phyloP scores from a whole-genome alignment of 208 protist species.

The Crithidia expoeki region DNA sequence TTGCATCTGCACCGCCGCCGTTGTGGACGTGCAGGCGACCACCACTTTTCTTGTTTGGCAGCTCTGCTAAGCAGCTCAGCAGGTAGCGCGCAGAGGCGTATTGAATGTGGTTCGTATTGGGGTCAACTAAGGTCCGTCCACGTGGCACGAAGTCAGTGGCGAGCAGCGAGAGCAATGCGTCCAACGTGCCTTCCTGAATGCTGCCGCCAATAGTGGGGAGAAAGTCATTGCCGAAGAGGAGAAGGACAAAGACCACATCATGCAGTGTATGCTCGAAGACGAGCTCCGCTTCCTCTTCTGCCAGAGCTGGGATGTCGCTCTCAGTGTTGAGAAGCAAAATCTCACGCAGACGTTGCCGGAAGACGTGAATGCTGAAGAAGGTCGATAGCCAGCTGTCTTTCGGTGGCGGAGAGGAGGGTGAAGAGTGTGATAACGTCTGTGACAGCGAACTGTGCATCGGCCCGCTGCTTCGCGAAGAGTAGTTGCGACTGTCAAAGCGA shows the following conservation, averaged over 20 bases:
- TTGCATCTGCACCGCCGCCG: constrained; percentile 24
- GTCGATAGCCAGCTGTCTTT: constrained; percentile 78
- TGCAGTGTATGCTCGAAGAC: constrained; percentile 86
- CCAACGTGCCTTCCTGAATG: constrained; percentile 95
- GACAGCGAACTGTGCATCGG: background rate
- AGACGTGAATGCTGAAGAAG: constrained; percentile 88
- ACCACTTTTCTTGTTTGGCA: constrained; percentile 41
- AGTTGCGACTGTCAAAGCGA: constrained; percentile 21
- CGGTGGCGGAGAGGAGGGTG: constrained; percentile 10
- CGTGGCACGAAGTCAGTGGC: constrained; percentile 85
- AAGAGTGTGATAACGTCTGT: background rate
- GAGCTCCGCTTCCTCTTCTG: constrained; percentile 17
- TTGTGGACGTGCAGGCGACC: constrained; percentile 50
- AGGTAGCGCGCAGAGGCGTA: constrained; percentile 79
- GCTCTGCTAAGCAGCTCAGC: constrained; percentile 75
- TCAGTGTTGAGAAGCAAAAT: constrained; percentile 37
- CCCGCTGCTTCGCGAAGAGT: background rate
- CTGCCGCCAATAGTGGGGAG: constrained; percentile 94
- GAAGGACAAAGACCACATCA: constrained; percentile 98
- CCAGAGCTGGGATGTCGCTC: background rate
- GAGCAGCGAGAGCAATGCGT: constrained; percentile 83
- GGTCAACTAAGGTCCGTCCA: constrained; percentile 66
- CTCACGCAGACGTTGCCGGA: constrained; percentile 67
- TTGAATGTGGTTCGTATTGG: constrained; percentile 75
- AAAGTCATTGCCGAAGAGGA: constrained; percentile 99